Evolutionary conservation across 73 alveolate genomes (phyloP), one percentile per base, ranked within the genome.

Genomic region (Symbiodinium pilosum): DNA sequence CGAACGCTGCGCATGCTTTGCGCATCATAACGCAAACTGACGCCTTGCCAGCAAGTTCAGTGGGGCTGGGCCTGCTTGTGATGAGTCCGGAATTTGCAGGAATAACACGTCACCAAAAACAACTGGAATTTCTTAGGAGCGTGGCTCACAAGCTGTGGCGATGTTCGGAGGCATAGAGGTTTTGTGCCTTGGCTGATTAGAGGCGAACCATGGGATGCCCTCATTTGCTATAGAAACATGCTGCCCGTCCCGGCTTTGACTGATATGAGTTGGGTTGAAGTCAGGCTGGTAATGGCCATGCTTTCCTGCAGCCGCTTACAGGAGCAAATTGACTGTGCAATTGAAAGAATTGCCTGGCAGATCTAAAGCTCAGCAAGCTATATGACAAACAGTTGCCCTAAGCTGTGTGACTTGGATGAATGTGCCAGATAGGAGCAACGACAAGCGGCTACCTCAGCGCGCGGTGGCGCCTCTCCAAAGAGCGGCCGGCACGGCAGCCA

Each of bases 71-170:
- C 32, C 8, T 36, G 2, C n/a, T 43, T 21, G 5, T 9, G 52
- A 11, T 38, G 89, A n/a, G n/a, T n/a, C n/a, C n/a, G n/a, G n/a
- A n/a, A n/a, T n/a, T 9, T 38, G 91, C 44, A 83, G 8, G 24
- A 38, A 1, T 9, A 39, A 14, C 39, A 4, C 11, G 39, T n/a
- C n/a, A n/a, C n/a, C n/a, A 44, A 43, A 44, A 36, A 85, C 52
- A 28, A 20, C 18, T 81, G 30, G 9, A 18, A 39, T 20, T 41
- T 64, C 81, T 41, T 32, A 88, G 95, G 95, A 88, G 73, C 86
- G 87, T 26, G 95, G 95, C 39, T 38, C 95, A 34, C 51, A 39
- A 28, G 73, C 95, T 24, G 95, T 88, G 87, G 95, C 95, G 40
- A 18, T 24, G 41, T 88, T 88, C 44, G 73, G 95, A 7, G 95